phyloP scores from a whole-genome alignment of 441 rosid species.

The Heliophila coronopifolia region DNA sequence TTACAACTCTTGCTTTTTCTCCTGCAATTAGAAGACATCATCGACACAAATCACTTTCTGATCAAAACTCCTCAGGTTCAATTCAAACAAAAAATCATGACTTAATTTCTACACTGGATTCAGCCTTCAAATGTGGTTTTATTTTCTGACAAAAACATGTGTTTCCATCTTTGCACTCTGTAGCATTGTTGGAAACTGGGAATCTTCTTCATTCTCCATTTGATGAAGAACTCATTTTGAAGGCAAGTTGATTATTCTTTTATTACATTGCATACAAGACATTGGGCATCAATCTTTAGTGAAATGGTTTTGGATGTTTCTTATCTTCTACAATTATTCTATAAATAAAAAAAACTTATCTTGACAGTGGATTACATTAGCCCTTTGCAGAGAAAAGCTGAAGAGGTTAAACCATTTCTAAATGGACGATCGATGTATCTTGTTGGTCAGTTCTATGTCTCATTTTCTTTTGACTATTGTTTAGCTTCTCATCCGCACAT shows the following conservation, averaged over 20 bases:
- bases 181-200: slow-evolving; percentile 62
- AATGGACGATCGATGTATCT: slow-evolving; percentile 71
- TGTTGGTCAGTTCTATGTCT: slow-evolving; percentile 62
- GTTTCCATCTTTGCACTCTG: slow-evolving; percentile 22
- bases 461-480: slow-evolving; percentile 1
- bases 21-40: slow-evolving; percentile 14
- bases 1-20: slow-evolving; percentile 36
- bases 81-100: too few relatives aligned
- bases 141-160: slow-evolving; percentile 5
- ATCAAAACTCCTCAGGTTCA: slow-evolving; percentile 50
- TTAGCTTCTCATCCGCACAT: slow-evolving; percentile 6
- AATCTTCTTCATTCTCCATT: slow-evolving; percentile 27
- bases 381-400: slow-evolving; percentile 62
- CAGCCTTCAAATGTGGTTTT: too few relatives aligned
- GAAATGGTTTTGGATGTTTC: slow-evolving; percentile 1
- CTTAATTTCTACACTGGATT: too few relatives aligned
- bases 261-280: not conserved
- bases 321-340: not conserved
- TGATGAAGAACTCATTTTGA: slow-evolving; percentile 53
- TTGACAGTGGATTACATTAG: not conserved
- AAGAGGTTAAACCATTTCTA: slow-evolving; percentile 59
- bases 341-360: not conserved
- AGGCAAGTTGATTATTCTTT: slow-evolving; percentile 36
- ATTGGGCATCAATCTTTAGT: not conserved
- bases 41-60: slow-evolving; percentile 33